Evolutionary conservation across 257 asterid genomes (phyloP), one percentile per base, ranked within the genome.

Genomic region (Solanum tacnaense): DNA sequence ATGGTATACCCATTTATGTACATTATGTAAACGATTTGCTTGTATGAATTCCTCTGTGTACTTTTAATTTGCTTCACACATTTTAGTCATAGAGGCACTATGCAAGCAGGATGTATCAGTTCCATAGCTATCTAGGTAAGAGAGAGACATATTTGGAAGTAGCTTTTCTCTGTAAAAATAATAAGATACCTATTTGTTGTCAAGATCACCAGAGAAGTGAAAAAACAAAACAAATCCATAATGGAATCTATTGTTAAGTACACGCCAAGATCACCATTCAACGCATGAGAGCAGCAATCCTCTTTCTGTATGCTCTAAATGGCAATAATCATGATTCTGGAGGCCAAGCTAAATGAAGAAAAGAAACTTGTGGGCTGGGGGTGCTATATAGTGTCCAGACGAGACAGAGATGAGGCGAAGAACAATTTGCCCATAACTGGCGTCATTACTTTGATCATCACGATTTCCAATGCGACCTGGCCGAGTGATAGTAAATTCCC

Each of bases 11-110:
- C 44, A 29, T 49, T 13, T 49, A 81, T 81, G 85, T 81, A 81
- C 41, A 46, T 82, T 86, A 82, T 76, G 88, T 88, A 75, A 70
- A 84, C 89, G 62, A 70, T 79, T 74, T 89, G 86, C 87, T 87
- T 85, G 89, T 84, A 34, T 85, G 46, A 76, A 71, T 88, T 88
- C 86, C 9, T 31, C 4, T 86, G 34, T 46, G 83, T 21, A 49
- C 29, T 85, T 29, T 9, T 31, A 60, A 84, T 34, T 79, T 56
- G 87, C 75, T 31, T 41, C 60, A 32, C 84, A 44, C 83, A 86
- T 70, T 11, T 65, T 88, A 81, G 73, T 76, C 34, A 84, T 67
- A 73, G 60, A 39, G 32, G 76, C 75, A 15, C 34, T 71, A 32
- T 71, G 78, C 41, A 76, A 68, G 84, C 8, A 23, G 78, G 49